Evolutionary conservation across 2,329 filamentous ascomycete genomes (phyloP).

Genomic region (Diaporthe longicolla): DNA sequence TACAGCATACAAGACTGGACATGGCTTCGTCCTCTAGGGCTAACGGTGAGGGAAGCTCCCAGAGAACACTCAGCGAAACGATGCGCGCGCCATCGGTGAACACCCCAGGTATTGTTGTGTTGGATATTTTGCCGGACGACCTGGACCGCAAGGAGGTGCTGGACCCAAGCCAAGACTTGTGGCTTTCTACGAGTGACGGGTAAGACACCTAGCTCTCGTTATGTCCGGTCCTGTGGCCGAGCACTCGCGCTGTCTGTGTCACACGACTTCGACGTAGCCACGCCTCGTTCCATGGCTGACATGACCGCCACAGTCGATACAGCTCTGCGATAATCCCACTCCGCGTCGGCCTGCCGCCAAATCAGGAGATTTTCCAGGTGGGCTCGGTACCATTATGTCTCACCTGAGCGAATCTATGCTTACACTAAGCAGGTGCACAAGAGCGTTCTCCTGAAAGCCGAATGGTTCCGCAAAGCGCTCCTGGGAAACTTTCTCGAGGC

Average conservation of each 20-base stretch:
- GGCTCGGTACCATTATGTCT: constrained; percentile 37
- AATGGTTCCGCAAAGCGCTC: constrained; percentile 65
- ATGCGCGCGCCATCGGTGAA: constrained; percentile 57
- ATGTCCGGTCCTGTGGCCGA: constrained; percentile 18
- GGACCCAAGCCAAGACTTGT: constrained; percentile 62
- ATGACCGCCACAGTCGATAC: constrained; percentile 55
- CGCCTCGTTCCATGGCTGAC: constrained; percentile 26
- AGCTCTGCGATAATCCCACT: constrained; percentile 61
- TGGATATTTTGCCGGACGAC: constrained; percentile 53
- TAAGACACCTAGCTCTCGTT: constrained; percentile 47
- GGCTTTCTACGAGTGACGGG: constrained; percentile 65
- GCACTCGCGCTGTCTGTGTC: constrained; percentile 9
- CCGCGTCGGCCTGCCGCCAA: constrained; percentile 57
- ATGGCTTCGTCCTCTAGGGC: constrained; percentile 10
- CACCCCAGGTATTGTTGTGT: constrained; percentile 56
- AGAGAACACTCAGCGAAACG: constrained; percentile 54
- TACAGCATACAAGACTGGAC: neutral
- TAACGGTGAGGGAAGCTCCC: constrained; percentile 37
- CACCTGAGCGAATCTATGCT: constrained; percentile 21
- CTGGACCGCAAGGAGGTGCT: constrained; percentile 51
- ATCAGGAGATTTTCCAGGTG: constrained; percentile 61
- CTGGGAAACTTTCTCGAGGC: constrained; percentile 63
- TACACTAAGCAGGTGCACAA: constrained; percentile 57
- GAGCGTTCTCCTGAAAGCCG: constrained; percentile 60
- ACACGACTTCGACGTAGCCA: constrained; percentile 38